Evolutionary conservation across 345 rosid genomes (phyloP).

Genomic region (Alliaria petiolata): DNA sequence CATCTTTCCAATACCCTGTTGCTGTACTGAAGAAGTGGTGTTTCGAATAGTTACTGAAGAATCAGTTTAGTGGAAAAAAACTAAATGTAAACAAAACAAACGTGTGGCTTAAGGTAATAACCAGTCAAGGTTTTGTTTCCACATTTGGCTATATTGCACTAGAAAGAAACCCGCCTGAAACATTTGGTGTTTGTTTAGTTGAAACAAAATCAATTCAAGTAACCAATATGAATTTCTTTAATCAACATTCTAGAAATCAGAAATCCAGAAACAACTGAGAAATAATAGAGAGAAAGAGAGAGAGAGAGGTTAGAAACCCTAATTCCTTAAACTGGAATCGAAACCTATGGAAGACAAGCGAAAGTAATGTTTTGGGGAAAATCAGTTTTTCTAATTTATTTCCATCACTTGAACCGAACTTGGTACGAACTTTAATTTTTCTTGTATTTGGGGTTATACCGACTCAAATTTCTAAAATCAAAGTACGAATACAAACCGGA

Average conservation of each 20-base stretch:
- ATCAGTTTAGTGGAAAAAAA: background rate
- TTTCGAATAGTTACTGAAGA: no score
- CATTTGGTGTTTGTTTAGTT: no score
- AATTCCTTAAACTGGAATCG: background rate
- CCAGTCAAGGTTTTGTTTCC: conserved; percentile 83
- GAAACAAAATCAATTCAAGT: no score
- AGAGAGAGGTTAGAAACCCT: conserved; percentile 17
- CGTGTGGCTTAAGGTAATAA: background rate
- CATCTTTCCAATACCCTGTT: no score
- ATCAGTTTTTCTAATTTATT: background rate
- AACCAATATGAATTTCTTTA: no score
- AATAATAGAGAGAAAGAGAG: no score
- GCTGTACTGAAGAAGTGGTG: no score
- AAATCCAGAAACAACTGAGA: background rate
- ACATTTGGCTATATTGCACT: no score
- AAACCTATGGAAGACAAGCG: background rate
- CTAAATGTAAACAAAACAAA: background rate
- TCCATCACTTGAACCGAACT: background rate
- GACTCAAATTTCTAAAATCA: background rate
- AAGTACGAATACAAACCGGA: background rate
- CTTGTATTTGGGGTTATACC: background rate
- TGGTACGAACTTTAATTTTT: background rate
- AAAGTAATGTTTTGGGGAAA: background rate
- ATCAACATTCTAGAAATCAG: no score
- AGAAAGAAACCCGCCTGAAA: no score